Percentiles rank a stretch among this genome's conserved stretches.
These are phyloP conservation scores for Apiotrichum brassicae DNA, from an alignment of 1,284 basidiomycete species.

Conservation along the genomic window DNA sequence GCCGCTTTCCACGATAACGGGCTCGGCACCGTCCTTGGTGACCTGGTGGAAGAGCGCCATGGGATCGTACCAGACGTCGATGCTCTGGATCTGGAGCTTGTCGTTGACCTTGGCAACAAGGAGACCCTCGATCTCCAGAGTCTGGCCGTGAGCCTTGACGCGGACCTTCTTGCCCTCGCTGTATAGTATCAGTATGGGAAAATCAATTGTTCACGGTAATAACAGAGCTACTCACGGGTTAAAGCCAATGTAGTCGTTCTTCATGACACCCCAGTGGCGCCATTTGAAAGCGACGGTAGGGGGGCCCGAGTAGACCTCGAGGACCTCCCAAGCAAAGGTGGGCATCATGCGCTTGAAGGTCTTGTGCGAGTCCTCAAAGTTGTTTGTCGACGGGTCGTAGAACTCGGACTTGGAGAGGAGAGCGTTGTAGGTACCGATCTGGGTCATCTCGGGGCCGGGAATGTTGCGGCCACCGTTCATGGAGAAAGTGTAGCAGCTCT, in stretches of 20 bases:
- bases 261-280: conserved; percentile 20
- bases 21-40: conserved; percentile 12
- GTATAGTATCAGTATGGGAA: too few species aligned
- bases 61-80: conserved; percentile 15
- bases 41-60: conserved; percentile 11
- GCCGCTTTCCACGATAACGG: conserved; percentile 8
- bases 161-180: conserved; percentile 13
- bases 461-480: conserved; percentile 11
- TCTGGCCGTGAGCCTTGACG: conserved; percentile 17
- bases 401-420: conserved; percentile 8
- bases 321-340: conserved; percentile 15
- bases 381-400: conserved; percentile 14
- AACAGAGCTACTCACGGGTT: conserved; percentile 9
- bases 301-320: conserved; percentile 17
- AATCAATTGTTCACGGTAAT: too few species aligned
- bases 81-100: conserved; percentile 10
- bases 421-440: conserved; percentile 16
- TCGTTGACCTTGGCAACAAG: conserved; percentile 16
- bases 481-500: conserved; percentile 11
- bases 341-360: conserved; percentile 21
- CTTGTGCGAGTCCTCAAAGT: conserved; percentile 10
- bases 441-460: conserved; percentile 10
- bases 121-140: conserved; percentile 11
- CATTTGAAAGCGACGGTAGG: conserved; percentile 13
- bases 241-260: conserved; percentile 16